Conservation (phyloP, 305 asterid species). For the Fraxinus xanthoxyloides region DNA sequence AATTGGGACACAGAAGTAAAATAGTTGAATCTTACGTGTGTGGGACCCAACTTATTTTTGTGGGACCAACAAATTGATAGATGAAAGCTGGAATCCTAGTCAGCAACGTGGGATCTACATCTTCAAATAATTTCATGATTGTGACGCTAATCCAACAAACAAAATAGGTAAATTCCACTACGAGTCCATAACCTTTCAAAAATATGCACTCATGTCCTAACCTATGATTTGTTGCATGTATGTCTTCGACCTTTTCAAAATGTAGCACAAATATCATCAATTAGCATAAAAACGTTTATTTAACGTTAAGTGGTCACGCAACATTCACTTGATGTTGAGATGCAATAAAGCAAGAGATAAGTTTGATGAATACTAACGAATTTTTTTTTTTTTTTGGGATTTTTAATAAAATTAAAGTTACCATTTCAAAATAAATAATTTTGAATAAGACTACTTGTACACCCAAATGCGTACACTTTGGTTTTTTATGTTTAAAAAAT, state of each 20-base stretch:
- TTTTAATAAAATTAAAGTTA: too few species aligned
- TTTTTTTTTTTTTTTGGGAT: too few species aligned
- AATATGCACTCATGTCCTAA: background rate
- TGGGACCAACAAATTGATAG: conserved; percentile 14
- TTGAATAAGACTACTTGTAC: too few species aligned
- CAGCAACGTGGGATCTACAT: conserved; percentile 47
- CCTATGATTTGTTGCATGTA: background rate
- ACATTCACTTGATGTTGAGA: background rate
- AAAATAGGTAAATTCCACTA: background rate
- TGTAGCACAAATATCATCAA: background rate
- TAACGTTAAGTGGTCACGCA: background rate
- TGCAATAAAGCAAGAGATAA: background rate
- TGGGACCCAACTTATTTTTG: background rate
- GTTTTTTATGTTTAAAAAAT: too few species aligned
- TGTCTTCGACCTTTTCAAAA: background rate
- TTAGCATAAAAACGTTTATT: too few species aligned
- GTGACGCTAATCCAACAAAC: conserved; percentile 19
- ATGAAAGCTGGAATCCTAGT: conserved; percentile 28
- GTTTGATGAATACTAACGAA: background rate
- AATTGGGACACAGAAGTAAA: background rate
- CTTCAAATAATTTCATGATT: conserved; percentile 19
- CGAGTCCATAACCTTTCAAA: background rate
- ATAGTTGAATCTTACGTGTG: background rate
- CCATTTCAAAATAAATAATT: too few species aligned
- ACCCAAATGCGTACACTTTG: too few species aligned